These are phyloP conservation scores for Plantago elongata DNA, from an alignment of 257 asterid genomes.

Conservation along the genomic window DNA sequence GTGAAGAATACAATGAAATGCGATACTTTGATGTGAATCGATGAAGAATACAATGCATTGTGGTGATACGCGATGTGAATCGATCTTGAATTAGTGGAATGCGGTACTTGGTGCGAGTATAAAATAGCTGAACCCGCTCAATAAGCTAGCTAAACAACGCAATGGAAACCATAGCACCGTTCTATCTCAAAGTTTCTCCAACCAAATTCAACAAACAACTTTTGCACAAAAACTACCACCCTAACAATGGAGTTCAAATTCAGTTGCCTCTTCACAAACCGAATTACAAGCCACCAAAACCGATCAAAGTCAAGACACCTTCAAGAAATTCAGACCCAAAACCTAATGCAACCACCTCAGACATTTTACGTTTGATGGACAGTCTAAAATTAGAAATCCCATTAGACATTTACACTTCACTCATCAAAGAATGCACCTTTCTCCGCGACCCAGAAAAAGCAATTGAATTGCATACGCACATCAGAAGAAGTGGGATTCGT, in stretches of 20 bases:
- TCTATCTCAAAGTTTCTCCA: neutral
- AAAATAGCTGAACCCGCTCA: no score
- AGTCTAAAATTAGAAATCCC: constrained; percentile 45
- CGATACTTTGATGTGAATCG: no score
- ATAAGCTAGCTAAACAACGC: neutral
- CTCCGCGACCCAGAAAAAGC: constrained; percentile 43
- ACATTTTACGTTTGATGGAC: constrained; percentile 60
- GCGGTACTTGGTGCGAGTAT: no score
- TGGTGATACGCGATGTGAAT: no score
- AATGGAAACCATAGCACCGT: constrained; percentile 25
- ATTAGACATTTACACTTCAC: constrained; percentile 45
- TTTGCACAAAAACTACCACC: neutral
- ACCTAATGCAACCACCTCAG: constrained; percentile 43
- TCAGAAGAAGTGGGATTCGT: constrained; percentile 32
- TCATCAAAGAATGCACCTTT: constrained; percentile 58
- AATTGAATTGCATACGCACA: constrained; percentile 41
- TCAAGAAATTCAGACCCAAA: constrained; percentile 18
- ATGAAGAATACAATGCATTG: no score
- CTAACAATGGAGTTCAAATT: constrained; percentile 34
- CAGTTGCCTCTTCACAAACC: constrained; percentile 49
- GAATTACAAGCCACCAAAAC: constrained; percentile 26
- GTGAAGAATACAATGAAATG: no score
- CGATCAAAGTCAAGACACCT: constrained; percentile 24
- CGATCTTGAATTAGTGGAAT: no score
- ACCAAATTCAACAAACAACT: constrained; percentile 1